A percentile compares a stretch with the other conserved stretches of the same genome.
These are phyloP conservation scores for Akebia trifoliata DNA, from an alignment of 164 flowering plant genomes.

Conservation along the genomic window DNA sequence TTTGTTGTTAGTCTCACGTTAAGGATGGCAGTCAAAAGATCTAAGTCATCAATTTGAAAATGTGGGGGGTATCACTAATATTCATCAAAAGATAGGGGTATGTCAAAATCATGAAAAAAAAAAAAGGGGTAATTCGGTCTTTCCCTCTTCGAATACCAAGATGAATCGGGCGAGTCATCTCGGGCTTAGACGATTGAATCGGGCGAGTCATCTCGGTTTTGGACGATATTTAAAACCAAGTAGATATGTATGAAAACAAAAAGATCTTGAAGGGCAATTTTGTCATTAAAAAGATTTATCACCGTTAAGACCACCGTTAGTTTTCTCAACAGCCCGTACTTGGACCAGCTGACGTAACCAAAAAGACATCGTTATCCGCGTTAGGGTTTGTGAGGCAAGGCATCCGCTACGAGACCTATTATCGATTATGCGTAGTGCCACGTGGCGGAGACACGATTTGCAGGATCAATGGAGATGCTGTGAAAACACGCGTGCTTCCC, in stretches of 20 bases:
- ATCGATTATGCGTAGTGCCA: constrained; percentile 7
- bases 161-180: too few relatives aligned
- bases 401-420: constrained; percentile 8
- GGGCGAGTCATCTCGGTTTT: too few relatives aligned
- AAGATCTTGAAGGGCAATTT: neutral
- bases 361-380: neutral
- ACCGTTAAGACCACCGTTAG: constrained; percentile 1
- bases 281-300: neutral
- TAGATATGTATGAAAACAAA: neutral
- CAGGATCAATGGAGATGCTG: constrained; percentile 22
- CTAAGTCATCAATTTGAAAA: too few relatives aligned
- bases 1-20: too few relatives aligned
- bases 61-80: too few relatives aligned
- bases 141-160: too few relatives aligned
- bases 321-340: neutral
- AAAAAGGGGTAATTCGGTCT: too few relatives aligned
- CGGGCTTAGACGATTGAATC: too few relatives aligned
- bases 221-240: too few relatives aligned
- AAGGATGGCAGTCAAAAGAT: too few relatives aligned
- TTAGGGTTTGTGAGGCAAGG: neutral
- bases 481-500: constrained; percentile 5
- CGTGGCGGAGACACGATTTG: constrained; percentile 12
- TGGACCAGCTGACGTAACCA: neutral
- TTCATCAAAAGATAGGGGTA: too few relatives aligned
- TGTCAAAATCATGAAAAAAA: too few relatives aligned